Conservation (phyloP, 345 rosid genomes). For the Sonneratia caseolaris region DNA sequence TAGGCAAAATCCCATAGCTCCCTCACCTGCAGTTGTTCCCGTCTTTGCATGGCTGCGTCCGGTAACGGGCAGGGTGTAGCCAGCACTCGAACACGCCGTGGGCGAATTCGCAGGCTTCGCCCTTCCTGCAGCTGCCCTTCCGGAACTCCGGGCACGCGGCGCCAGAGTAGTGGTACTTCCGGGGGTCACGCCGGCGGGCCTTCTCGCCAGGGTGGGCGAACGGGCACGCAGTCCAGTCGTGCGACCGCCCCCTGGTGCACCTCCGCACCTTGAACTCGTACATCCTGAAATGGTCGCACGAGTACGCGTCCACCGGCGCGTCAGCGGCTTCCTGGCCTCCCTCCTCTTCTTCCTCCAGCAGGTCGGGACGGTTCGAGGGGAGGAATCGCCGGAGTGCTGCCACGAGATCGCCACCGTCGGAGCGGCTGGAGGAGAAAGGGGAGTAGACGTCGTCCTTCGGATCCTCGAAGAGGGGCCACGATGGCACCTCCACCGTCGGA, state of each 20-base stretch:
- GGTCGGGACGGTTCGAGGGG: constrained; percentile 11
- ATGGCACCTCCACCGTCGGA: constrained; percentile 6
- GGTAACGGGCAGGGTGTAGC: constrained; percentile 86
- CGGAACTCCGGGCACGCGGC: constrained; percentile 20
- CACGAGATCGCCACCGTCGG: constrained; percentile 2
- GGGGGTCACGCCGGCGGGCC: constrained; percentile 18
- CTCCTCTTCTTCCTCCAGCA: neutral
- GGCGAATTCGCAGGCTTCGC: constrained; percentile 16
- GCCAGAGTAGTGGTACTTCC: constrained; percentile 20
- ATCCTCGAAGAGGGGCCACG: constrained; percentile 1
- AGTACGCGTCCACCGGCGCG: constrained; percentile 11
- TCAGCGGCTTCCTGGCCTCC: neutral
- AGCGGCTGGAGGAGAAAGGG: neutral
- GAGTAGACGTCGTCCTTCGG: neutral
- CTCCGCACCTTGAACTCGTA: constrained; percentile 18
- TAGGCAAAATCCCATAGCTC: too few species aligned
- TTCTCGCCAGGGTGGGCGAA: constrained; percentile 20
- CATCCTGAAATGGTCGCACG: constrained; percentile 19
- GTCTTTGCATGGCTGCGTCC: constrained; percentile 92
- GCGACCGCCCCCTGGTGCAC: constrained; percentile 17
- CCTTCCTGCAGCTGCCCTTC: constrained; percentile 17
- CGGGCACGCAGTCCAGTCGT: constrained; percentile 24
- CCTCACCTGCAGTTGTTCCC: constrained; percentile 49
- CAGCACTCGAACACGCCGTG: constrained; percentile 92
- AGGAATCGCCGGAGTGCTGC: constrained; percentile 10